Percentiles rank a stretch among this genome's conserved stretches.
Conservation (phyloP, 768 basidiomycete species). For the Boletus rex-veris region DNA sequence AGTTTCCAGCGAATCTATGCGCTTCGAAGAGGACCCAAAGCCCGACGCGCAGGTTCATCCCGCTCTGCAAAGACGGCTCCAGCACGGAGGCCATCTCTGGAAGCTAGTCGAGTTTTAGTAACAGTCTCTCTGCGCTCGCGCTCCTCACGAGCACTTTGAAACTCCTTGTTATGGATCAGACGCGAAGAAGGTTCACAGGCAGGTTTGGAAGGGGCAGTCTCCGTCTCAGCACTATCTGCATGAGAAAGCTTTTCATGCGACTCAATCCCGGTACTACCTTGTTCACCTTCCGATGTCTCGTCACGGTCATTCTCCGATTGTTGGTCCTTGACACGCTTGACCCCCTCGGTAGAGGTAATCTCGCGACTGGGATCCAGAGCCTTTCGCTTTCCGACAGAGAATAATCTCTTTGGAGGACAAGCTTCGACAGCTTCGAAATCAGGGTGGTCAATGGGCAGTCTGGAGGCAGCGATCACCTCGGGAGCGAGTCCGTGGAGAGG, state of each 20-base stretch:
- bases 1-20: conserved; percentile 1
- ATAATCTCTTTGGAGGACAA: conserved; percentile 57
- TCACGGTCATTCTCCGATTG: conserved; percentile 2
- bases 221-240: conserved; percentile 3
- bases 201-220: conserved; percentile 6
- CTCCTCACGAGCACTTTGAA: conserved; percentile 18
- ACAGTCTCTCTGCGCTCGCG: conserved; percentile 26
- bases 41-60: conserved; percentile 29
- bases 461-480: conserved; percentile 39
- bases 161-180: conserved; percentile 1
- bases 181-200: background rate
- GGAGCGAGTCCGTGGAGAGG: conserved; percentile 55
- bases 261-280: background rate
- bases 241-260: background rate
- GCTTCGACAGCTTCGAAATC: conserved; percentile 58
- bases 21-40: conserved; percentile 29
- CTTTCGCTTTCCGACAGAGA: conserved; percentile 34
- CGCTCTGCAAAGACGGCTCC: conserved; percentile 28
- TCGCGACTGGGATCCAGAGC: conserved; percentile 25
- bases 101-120: conserved; percentile 21
- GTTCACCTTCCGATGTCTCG: conserved; percentile 17
- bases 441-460: conserved; percentile 57
- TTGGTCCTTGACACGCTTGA: conserved; percentile 16
- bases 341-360: background rate
- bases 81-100: conserved; percentile 29